Evolutionary conservation across 2,329 filamentous ascomycete species (phyloP).

Genomic region (Diaporthe caulivora): DNA sequence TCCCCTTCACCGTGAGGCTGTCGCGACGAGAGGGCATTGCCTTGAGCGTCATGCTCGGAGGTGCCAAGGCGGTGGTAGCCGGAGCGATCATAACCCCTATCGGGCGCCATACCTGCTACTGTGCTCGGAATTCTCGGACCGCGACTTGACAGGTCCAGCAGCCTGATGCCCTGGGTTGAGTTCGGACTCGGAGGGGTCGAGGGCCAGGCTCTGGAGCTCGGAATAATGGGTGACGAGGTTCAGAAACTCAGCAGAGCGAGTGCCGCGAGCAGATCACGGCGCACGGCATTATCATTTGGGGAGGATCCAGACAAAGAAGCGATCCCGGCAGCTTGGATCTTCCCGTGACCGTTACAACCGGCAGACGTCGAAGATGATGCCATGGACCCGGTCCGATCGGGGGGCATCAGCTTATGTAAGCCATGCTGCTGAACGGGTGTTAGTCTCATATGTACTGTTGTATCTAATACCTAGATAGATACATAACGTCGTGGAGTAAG

Average conservation of each 20-base stretch:
- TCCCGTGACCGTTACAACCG: slow-evolving; percentile 21
- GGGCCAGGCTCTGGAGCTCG: neutral
- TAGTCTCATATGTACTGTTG: neutral
- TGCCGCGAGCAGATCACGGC: slow-evolving; percentile 7
- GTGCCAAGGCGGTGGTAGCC: neutral
- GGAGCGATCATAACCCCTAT: slow-evolving; percentile 30
- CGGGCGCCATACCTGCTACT: slow-evolving; percentile 34
- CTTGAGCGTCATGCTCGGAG: neutral
- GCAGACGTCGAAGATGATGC: slow-evolving; percentile 31
- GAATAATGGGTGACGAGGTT: neutral
- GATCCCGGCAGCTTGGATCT: slow-evolving; percentile 17
- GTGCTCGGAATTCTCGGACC: neutral
- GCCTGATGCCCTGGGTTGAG: neutral
- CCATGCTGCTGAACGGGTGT: neutral
- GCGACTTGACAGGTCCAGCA: neutral
- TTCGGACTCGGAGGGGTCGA: neutral
- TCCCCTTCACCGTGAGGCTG: neutral
- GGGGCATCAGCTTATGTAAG: slow-evolving; percentile 1
- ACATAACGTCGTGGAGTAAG: no score
- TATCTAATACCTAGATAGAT: no score
- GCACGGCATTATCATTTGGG: neutral
- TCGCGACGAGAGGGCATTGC: neutral
- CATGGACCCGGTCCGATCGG: slow-evolving; percentile 20
- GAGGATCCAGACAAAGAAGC: neutral
- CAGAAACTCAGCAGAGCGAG: neutral